These are phyloP conservation scores for Paramyrothecium roridum DNA, from an alignment of 2,329 filamentous ascomycete species.

Conservation along the genomic window DNA sequence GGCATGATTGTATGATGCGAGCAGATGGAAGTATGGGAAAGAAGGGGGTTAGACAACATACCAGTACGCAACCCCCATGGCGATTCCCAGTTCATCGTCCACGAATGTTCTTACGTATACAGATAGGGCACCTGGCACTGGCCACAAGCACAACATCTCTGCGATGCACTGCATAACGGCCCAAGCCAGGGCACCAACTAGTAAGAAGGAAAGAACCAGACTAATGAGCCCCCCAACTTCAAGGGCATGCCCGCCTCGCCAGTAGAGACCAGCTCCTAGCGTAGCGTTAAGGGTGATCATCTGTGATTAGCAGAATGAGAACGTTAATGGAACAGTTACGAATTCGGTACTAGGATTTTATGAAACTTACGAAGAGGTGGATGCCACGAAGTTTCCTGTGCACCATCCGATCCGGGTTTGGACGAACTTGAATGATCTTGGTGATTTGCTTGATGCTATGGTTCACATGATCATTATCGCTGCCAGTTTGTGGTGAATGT, in stretches of 20 bases:
- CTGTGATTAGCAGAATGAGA: constrained; percentile 5
- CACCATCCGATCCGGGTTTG: constrained; percentile 15
- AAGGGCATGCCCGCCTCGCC: constrained; percentile 23
- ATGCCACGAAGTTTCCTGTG: constrained; percentile 19
- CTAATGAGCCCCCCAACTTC: constrained; percentile 21
- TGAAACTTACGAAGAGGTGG: constrained; percentile 18
- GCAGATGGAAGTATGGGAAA: neutral
- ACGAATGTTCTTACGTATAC: constrained; percentile 28
- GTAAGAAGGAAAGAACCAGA: constrained; percentile 21
- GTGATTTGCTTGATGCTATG: constrained; percentile 3
- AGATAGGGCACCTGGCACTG: constrained; percentile 25
- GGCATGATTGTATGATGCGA: neutral
- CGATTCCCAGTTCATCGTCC: constrained; percentile 26
- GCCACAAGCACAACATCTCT: constrained; percentile 27
- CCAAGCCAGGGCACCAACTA: constrained; percentile 22
- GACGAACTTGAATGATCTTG: constrained; percentile 10
- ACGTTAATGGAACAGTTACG: neutral
- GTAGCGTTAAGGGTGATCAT: constrained; percentile 26
- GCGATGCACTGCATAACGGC: constrained; percentile 26
- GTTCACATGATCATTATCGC: neutral
- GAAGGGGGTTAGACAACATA: constrained; percentile 10
- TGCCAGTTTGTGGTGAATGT: neutral
- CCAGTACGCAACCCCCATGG: constrained; percentile 28
- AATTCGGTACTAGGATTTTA: too few species aligned
- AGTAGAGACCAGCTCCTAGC: constrained; percentile 22